A percentile compares a stretch with the other conserved stretches of the same genome.
phyloP scores from a whole-genome alignment of 1,139 yeast genomes.

The Candida glucosophila region DNA sequence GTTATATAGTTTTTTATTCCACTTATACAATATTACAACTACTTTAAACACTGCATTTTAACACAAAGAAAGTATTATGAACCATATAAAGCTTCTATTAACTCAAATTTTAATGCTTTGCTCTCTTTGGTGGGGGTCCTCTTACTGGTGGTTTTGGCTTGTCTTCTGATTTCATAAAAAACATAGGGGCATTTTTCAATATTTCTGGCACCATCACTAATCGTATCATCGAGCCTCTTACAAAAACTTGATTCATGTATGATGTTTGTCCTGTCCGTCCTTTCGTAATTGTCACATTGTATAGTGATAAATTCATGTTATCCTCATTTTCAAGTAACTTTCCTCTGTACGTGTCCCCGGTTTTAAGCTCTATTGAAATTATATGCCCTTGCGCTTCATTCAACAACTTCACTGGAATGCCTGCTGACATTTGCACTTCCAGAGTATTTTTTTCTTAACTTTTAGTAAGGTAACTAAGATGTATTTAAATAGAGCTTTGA shows the following conservation, averaged over 20 bases:
- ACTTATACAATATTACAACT: background rate
- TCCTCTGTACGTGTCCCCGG: constrained; percentile 86
- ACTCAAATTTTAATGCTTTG: constrained; percentile 9
- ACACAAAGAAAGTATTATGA: background rate
- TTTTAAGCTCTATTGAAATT: constrained; percentile 71
- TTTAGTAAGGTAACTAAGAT: background rate
- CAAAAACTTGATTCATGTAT: constrained; percentile 77
- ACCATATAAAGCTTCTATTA: background rate
- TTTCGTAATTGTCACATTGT: constrained; percentile 75
- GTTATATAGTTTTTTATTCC: constrained; percentile 1
- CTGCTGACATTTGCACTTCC: constrained; percentile 36
- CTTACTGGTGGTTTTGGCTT: constrained; percentile 67
- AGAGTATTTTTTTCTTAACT: background rate
- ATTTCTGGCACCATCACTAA: constrained; percentile 85
- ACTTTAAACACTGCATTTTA: background rate
- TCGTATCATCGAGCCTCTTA: constrained; percentile 85
- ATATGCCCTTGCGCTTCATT: constrained; percentile 89
- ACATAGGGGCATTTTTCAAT: constrained; percentile 77
- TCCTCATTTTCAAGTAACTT: constrained; percentile 80
- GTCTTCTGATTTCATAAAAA: constrained; percentile 56
- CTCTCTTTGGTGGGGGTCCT: constrained; percentile 42
- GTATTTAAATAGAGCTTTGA: background rate
- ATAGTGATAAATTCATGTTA: constrained; percentile 84
- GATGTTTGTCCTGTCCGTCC: constrained; percentile 59
- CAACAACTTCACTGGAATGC: constrained; percentile 79